These are phyloP conservation scores for Trichoderma afroharzianum DNA, from an alignment of 2,329 filamentous ascomycete species.

Conservation along the genomic window DNA sequence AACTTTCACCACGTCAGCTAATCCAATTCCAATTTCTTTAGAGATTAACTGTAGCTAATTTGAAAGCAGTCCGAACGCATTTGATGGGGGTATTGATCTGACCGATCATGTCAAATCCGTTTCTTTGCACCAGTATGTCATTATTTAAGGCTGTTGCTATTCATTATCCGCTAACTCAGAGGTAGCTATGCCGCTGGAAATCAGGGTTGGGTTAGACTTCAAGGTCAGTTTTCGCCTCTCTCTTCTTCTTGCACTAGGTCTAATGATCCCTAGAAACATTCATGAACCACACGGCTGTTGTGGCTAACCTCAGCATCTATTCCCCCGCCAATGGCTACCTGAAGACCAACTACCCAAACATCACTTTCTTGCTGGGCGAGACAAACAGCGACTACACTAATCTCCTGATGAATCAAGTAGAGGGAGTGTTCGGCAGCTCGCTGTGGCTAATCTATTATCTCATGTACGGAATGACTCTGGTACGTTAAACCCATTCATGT, in stretches of 20 bases:
- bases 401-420: neutral
- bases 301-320: conserved; percentile 7
- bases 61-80: neutral
- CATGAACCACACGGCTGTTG: conserved; percentile 7
- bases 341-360: neutral
- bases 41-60: neutral
- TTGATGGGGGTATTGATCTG: neutral
- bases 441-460: neutral
- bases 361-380: neutral
- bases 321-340: conserved; percentile 2
- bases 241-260: neutral
- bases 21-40: neutral
- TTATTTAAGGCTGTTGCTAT: no score
- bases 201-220: neutral
- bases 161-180: neutral
- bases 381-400: conserved; percentile 8
- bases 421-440: neutral
- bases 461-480: conserved; percentile 2
- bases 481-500: neutral
- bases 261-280: neutral
- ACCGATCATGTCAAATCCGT: conserved; percentile 3
- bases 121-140: neutral
- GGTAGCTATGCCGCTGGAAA: neutral
- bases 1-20: neutral
- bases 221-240: neutral